Evolutionary conservation across 2,329 filamentous ascomycete genomes (phyloP).

Genomic region (Ophiosphaerella korrae): DNA sequence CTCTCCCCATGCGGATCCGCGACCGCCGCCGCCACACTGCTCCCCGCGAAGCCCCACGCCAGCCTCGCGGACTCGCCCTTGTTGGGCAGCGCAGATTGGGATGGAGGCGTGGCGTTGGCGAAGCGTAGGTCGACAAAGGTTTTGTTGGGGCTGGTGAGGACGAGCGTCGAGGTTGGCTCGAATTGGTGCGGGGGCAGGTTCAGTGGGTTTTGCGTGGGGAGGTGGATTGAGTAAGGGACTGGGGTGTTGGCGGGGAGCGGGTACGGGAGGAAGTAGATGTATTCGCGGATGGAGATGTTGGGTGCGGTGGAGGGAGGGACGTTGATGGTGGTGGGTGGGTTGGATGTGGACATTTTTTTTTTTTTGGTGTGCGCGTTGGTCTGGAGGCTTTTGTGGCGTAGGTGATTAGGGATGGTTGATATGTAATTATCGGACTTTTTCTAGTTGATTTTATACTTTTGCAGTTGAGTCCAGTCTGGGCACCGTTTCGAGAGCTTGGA

Average conservation of each 20-base stretch:
- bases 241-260: slow-evolving; percentile 31
- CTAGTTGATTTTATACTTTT: too few species aligned
- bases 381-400: too few species aligned
- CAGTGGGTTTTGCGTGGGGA: slow-evolving; percentile 33
- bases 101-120: slow-evolving; percentile 33
- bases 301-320: neutral
- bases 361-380: too few species aligned
- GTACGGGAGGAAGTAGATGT: slow-evolving; percentile 11
- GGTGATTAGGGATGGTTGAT: too few species aligned
- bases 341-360: neutral
- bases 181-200: slow-evolving; percentile 21
- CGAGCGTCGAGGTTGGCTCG: slow-evolving; percentile 68
- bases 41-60: slow-evolving; percentile 71
- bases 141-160: slow-evolving; percentile 63
- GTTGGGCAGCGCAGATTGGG: slow-evolving; percentile 24
- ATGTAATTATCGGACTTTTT: too few species aligned
- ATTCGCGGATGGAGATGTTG: slow-evolving; percentile 7
- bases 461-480: too few species aligned
- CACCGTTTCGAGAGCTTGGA: too few species aligned
- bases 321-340: neutral
- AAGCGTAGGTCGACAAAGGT: slow-evolving; percentile 69
- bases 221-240: slow-evolving; percentile 34
- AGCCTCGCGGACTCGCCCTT: slow-evolving; percentile 48
- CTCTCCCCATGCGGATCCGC: neutral
- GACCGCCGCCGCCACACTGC: slow-evolving; percentile 36